Percentiles rank a stretch among this genome's conserved stretches.
Evolutionary conservation across 257 asterid genomes (phyloP).

Genomic region (Leonotis leonurus): DNA sequence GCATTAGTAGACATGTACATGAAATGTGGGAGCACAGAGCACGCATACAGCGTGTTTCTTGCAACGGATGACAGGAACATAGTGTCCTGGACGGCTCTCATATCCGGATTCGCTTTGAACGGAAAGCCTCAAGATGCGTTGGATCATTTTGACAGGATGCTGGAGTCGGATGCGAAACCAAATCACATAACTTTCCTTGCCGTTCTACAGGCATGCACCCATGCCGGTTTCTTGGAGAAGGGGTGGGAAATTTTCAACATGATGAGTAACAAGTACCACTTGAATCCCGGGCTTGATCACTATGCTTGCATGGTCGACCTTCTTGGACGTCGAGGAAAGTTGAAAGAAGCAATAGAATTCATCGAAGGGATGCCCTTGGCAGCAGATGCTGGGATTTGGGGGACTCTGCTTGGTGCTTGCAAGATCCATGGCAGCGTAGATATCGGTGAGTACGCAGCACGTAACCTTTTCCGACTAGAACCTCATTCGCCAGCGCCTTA

Average conservation of each 20-base stretch:
- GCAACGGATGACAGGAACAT: constrained; percentile 32
- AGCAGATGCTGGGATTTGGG: constrained; percentile 73
- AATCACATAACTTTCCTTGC: constrained; percentile 60
- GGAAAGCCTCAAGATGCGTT: constrained; percentile 45
- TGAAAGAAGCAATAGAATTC: constrained; percentile 47
- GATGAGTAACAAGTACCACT: constrained; percentile 33
- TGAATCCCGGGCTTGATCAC: constrained; percentile 43
- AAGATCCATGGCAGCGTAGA: constrained; percentile 45
- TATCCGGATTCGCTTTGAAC: constrained; percentile 55
- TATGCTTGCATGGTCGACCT: constrained; percentile 59
- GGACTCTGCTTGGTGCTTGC: constrained; percentile 58
- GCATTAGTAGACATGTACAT: constrained; percentile 69
- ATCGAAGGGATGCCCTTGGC: constrained; percentile 40
- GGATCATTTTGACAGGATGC: constrained; percentile 38
- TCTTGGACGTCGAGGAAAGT: constrained; percentile 54
- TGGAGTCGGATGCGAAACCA: constrained; percentile 40
- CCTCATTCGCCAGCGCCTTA: constrained; percentile 61
- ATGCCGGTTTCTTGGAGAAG: constrained; percentile 51
- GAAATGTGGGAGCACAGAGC: constrained; percentile 57
- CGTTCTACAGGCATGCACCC: constrained; percentile 71
- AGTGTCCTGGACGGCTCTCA: constrained; percentile 70
- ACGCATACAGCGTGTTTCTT: constrained; percentile 46
- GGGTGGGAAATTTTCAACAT: constrained; percentile 35
- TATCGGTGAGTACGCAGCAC: constrained; percentile 45
- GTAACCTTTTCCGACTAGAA: constrained; percentile 37